Percentiles rank a stretch among this genome's conserved stretches.
Evolutionary conservation across 2,329 filamentous ascomycete genomes (phyloP).

Genomic region (Neopestalotiopsis clavispora): DNA sequence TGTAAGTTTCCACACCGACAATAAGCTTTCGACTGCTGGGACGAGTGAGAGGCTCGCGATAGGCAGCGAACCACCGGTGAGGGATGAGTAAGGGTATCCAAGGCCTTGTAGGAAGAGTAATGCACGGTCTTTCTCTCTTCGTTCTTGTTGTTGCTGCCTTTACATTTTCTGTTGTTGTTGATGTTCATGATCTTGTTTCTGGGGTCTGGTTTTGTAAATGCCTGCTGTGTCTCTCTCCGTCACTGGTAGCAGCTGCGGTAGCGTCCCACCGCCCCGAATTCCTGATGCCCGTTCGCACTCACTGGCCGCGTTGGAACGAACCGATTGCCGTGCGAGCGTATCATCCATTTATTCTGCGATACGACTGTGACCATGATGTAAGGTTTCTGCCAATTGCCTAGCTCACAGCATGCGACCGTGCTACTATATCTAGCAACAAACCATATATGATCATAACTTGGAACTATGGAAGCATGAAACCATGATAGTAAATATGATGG

Average conservation of each 20-base stretch:
- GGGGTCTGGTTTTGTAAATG: too few relatives aligned
- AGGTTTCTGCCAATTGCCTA: neutral
- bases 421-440: neutral
- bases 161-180: too few relatives aligned
- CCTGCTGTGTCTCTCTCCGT: too few relatives aligned
- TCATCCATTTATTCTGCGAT: neutral
- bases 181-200: neutral
- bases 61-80: constrained; percentile 7
- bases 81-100: neutral
- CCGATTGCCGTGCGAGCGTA: neutral
- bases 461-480: neutral
- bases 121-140: neutral
- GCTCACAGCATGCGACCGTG: neutral
- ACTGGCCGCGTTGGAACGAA: neutral
- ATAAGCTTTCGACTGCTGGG: constrained; percentile 14
- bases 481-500: neutral
- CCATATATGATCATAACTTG: neutral
- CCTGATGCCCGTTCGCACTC: neutral
- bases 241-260: too few relatives aligned
- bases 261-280: neutral
- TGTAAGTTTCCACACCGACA: constrained; percentile 17
- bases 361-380: neutral
- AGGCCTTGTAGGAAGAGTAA: neutral
- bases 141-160: neutral
- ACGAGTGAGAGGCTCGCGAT: constrained; percentile 11